Conservation (phyloP, 305 asterid species). For the Rubia peregrina region DNA sequence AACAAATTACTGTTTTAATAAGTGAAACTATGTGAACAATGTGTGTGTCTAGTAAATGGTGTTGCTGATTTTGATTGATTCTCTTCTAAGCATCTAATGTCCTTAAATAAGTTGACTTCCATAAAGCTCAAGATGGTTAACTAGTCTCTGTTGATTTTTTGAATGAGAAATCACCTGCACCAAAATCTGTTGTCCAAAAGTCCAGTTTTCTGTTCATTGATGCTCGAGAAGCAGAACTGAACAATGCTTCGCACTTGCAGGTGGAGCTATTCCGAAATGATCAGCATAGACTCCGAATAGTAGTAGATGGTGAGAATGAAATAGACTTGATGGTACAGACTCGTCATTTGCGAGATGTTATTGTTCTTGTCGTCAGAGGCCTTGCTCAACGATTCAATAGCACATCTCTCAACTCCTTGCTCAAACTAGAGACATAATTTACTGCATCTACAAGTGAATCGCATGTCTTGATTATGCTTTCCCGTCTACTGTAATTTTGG, state of each 20-base stretch:
- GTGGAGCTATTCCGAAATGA: constrained; percentile 91
- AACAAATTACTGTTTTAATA: not conserved
- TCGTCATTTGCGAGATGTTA: constrained; percentile 84
- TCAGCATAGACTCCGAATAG: constrained; percentile 86
- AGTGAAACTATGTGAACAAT: not conserved
- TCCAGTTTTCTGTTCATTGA: not conserved
- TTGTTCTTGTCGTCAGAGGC: constrained; percentile 88
- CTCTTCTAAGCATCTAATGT: not conserved
- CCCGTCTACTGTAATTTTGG: not conserved
- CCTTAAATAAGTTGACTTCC: not conserved
- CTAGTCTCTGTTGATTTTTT: not conserved
- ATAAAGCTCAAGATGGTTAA: not conserved
- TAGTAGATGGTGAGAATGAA: constrained; percentile 91
- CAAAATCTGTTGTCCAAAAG: not conserved
- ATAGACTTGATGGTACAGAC: constrained; percentile 97
- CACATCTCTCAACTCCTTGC: constrained; percentile 90
- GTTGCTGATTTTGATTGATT: not conserved
- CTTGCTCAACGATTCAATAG: constrained; percentile 95
- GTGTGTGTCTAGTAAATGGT: not conserved
- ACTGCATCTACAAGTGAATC: constrained; percentile 11
- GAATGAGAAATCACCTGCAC: not conserved
- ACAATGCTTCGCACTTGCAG: constrained; percentile 30
- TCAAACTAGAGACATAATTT: constrained; percentile 63
- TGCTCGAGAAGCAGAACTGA: not conserved
- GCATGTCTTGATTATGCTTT: not conserved